phyloP scores from a whole-genome alignment of 2,329 filamentous ascomycete genomes.

The Didymella sp. region DNA sequence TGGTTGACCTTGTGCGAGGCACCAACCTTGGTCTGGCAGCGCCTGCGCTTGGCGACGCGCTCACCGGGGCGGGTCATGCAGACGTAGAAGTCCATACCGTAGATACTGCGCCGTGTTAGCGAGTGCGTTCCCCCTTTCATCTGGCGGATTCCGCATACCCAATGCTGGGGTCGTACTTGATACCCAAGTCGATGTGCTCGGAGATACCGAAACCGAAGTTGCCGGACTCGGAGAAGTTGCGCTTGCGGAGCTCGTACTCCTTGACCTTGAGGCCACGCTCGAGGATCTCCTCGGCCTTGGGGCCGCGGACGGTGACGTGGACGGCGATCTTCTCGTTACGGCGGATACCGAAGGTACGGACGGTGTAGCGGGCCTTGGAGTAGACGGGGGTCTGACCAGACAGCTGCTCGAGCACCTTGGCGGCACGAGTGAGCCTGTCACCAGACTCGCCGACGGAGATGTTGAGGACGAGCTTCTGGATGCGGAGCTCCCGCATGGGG shows the following conservation, averaged over 20 bases:
- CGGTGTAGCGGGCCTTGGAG: slow-evolving; percentile 99
- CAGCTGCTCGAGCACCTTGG: slow-evolving; percentile 99
- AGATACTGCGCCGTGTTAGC: slow-evolving; percentile 48
- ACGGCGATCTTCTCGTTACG: slow-evolving; percentile 99
- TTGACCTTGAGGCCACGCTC: slow-evolving; percentile 99
- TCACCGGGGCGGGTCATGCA: slow-evolving; percentile 99
- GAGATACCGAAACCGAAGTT: slow-evolving; percentile 98
- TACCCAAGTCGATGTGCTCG: slow-evolving; percentile 99
- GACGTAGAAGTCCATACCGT: slow-evolving; percentile 99
- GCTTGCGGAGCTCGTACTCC: slow-evolving; percentile 99
- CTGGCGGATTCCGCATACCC: slow-evolving; percentile 37
- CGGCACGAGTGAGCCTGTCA: slow-evolving; percentile 99
- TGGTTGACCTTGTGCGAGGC: slow-evolving; percentile 91
- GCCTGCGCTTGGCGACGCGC: slow-evolving; percentile 94
- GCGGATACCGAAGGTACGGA: slow-evolving; percentile 99
- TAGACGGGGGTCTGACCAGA: slow-evolving; percentile 99
- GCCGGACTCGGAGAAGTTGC: slow-evolving; percentile 99
- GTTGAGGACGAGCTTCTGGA: slow-evolving; percentile 99
- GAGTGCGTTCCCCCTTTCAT: neutral
- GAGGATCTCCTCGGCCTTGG: slow-evolving; percentile 99
- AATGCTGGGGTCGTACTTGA: slow-evolving; percentile 69
- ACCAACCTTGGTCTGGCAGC: slow-evolving; percentile 85
- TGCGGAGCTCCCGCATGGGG: slow-evolving; percentile 99
- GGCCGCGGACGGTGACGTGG: slow-evolving; percentile 98
- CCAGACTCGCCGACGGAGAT: slow-evolving; percentile 99